Base-by-base conservation (phyloP, 2,329 filamentous ascomycete genomes). In the Xylaria digitata region DNA sequence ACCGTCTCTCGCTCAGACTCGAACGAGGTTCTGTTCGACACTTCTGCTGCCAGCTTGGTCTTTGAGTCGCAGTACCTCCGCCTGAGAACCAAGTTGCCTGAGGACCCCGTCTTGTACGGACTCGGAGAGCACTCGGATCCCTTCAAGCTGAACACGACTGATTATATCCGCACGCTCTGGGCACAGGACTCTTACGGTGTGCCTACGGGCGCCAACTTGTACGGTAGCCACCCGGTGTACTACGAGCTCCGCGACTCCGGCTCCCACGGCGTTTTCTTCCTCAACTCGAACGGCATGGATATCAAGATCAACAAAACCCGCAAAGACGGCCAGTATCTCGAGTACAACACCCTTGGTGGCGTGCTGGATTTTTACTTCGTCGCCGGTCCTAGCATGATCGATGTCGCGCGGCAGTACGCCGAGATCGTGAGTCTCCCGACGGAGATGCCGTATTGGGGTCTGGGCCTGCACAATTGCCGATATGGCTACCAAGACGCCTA, bases 61-160 rank as follows among this genome's bases (percentile, higher is more conserved):
- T 96, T 94, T 72, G 90, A 96, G 79, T 88, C 87, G 11, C 92
- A 96, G 77, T 96, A 93, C 73, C 79, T 96, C 26, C 87, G 89
- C 21, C 82, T 95, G 65, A 86, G 90, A 49, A 94, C 92, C 1
- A 86, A 83, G 67, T 82, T 96, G 11, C 92, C 92, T 0, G 78
- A 86, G 0, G 82, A 88, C 60, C 90, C 92, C 0, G 87, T 91
- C 72, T 80, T 96, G 6, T 96, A 96, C 75, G 92, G 93, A 0
- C 83, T 95, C 1, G 92, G 92, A 42, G 92, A 95, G 79, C 90
- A 93, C 76, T 89, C 87, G 2, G 92, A 94, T 71, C 83, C 88
- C 1, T 88, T 93, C 73, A 85, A 86, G 53, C 82, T 94, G 65
- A 88, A 89, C 68, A 90, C 87, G 0, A 88, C 85, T 37, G 86